These are phyloP conservation scores for Pichia sp. DNA, from an alignment of 1,139 yeast species.

Conservation along the genomic window DNA sequence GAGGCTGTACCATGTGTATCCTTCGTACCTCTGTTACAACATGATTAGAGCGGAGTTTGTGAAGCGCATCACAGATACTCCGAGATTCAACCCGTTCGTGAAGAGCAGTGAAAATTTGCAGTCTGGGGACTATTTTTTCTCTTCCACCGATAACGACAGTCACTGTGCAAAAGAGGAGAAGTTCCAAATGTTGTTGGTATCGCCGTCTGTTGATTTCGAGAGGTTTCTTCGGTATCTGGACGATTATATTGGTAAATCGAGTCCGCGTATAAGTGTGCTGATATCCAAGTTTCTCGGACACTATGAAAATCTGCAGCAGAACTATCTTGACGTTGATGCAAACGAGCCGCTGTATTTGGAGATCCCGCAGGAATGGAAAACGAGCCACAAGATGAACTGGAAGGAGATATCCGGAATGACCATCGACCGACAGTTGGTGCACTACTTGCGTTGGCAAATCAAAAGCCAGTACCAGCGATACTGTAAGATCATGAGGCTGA, in stretches of 20 bases:
- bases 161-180: background rate
- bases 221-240: slow-evolving; percentile 6
- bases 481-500: slow-evolving; percentile 3
- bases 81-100: slow-evolving; percentile 8
- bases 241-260: slow-evolving; percentile 9
- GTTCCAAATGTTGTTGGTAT: slow-evolving; percentile 6
- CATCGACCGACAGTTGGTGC: slow-evolving; percentile 20
- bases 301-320: background rate
- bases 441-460: slow-evolving; percentile 19
- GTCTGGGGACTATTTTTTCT: background rate
- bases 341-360: slow-evolving; percentile 14
- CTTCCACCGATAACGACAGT: background rate
- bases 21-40: slow-evolving; percentile 20
- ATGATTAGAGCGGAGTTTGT: slow-evolving; percentile 7
- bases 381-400: slow-evolving; percentile 19
- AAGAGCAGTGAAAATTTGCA: background rate
- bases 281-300: slow-evolving; percentile 8
- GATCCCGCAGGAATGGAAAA: slow-evolving; percentile 25
- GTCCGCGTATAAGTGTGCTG: slow-evolving; percentile 14
- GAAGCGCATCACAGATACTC: background rate
- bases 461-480: slow-evolving; percentile 12
- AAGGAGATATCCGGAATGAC: slow-evolving; percentile 19
- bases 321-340: background rate
- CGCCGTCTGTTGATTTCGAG: slow-evolving; percentile 13
- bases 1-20: slow-evolving; percentile 25